phyloP scores from a whole-genome alignment of 2,329 filamentous ascomycete species.

The Colletotrichum spinosum region DNA sequence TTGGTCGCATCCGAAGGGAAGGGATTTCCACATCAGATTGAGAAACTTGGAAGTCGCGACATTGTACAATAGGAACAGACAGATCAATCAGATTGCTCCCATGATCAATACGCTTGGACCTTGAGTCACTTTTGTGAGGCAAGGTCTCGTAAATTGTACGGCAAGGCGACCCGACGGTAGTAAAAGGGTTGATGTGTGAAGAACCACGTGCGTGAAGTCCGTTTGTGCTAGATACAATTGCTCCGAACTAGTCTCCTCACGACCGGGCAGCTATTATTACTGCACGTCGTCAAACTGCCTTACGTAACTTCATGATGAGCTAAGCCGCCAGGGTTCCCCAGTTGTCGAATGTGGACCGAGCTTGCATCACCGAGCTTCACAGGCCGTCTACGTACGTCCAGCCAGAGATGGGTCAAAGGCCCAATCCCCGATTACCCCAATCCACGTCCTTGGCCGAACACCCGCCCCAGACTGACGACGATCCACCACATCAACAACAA shows the following conservation, averaged over 20 bases:
- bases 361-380: constrained; percentile 35
- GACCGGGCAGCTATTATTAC: too few relatives aligned
- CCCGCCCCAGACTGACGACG: constrained; percentile 21
- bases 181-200: too few relatives aligned
- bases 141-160: too few relatives aligned
- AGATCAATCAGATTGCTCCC: not conserved
- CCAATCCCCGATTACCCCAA: constrained; percentile 30
- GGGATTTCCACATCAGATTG: too few relatives aligned
- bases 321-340: constrained; percentile 23
- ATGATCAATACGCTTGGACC: too few relatives aligned
- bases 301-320: constrained; percentile 25
- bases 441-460: constrained; percentile 31
- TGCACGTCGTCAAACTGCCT: constrained; percentile 8
- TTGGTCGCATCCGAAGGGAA: too few relatives aligned
- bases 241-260: not conserved
- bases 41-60: too few relatives aligned
- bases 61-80: too few relatives aligned
- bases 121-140: too few relatives aligned
- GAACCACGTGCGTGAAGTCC: too few relatives aligned
- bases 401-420: constrained; percentile 20
- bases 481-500: constrained; percentile 25
- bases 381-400: constrained; percentile 23
- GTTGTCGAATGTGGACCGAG: constrained; percentile 12
- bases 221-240: too few relatives aligned
- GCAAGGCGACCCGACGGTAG: too few relatives aligned